Conservation (phyloP, 2,329 filamentous ascomycete species). For the Penicillium janthinellum region DNA sequence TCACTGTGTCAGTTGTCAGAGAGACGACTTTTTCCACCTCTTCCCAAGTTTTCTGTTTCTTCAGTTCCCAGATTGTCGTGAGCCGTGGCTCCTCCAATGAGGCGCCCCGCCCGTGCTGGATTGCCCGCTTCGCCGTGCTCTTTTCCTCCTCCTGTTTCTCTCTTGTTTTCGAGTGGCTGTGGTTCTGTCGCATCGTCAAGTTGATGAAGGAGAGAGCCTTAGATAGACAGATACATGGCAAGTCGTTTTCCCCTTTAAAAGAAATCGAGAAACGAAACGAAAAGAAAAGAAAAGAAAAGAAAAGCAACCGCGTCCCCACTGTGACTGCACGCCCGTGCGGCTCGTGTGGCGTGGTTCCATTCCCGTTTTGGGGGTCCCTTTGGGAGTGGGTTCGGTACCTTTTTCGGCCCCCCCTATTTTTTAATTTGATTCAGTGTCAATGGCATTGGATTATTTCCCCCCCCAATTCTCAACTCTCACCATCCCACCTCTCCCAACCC, state of each 20-base stretch:
- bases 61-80: neutral
- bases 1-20: too few species aligned
- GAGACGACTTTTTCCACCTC: neutral
- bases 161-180: neutral
- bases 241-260: neutral
- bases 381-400: too few species aligned
- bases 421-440: too few species aligned
- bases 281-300: neutral
- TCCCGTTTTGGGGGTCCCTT: too few species aligned
- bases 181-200: neutral
- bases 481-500: neutral
- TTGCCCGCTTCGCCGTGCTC: neutral
- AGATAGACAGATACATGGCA: too few species aligned
- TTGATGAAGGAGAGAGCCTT: neutral
- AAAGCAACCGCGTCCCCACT: neutral
- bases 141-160: neutral
- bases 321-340: neutral
- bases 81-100: slow-evolving; percentile 16
- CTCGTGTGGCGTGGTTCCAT: neutral
- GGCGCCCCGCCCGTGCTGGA: slow-evolving; percentile 11
- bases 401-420: slow-evolving; percentile 9
- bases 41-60: neutral
- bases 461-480: neutral
- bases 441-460: neutral
- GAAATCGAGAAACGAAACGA: neutral